phyloP scores from a whole-genome alignment of 163 green algal genomes.

The Chloromonas sp. region DNA sequence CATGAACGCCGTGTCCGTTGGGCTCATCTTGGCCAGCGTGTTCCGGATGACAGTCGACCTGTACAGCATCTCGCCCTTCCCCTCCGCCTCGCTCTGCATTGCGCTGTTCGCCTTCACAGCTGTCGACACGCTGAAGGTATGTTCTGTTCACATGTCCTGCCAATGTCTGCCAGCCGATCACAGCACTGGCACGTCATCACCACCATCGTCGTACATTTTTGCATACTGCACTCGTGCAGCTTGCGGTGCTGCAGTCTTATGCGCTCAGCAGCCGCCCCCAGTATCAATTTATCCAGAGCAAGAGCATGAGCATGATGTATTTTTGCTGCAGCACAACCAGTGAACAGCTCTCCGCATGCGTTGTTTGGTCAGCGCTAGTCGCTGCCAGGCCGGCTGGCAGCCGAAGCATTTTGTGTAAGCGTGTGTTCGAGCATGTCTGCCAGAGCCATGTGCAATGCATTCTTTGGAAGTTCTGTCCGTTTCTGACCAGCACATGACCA shows the following conservation, averaged over 20 bases:
- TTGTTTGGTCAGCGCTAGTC: too few species aligned
- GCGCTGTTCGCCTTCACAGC: constrained; percentile 56
- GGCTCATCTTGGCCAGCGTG: constrained; percentile 78
- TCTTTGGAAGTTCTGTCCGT: too few species aligned
- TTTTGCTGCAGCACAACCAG: too few species aligned
- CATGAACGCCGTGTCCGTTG: constrained; percentile 78
- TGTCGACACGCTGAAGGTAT: constrained; percentile 51
- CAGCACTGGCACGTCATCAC: not conserved
- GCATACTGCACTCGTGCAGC: not conserved
- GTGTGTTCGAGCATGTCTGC: too few species aligned
- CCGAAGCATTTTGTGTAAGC: too few species aligned
- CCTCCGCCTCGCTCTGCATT: constrained; percentile 56
- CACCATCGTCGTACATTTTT: not conserved
- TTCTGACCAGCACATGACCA: too few species aligned
- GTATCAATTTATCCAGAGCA: too few species aligned
- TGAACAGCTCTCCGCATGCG: too few species aligned
- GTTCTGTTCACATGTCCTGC: not conserved
- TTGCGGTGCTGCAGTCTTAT: not conserved
- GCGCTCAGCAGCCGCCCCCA: too few species aligned
- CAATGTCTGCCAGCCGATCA: not conserved
- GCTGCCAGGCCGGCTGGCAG: too few species aligned
- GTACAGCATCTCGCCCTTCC: constrained; percentile 49
- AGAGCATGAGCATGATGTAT: too few species aligned
- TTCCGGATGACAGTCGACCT: constrained; percentile 73
- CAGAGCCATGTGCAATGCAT: too few species aligned